Percentiles rank a stretch among this genome's conserved stretches.
phyloP scores from a whole-genome alignment of 2,329 filamentous ascomycete genomes.

The Scedosporium dehoogii region DNA sequence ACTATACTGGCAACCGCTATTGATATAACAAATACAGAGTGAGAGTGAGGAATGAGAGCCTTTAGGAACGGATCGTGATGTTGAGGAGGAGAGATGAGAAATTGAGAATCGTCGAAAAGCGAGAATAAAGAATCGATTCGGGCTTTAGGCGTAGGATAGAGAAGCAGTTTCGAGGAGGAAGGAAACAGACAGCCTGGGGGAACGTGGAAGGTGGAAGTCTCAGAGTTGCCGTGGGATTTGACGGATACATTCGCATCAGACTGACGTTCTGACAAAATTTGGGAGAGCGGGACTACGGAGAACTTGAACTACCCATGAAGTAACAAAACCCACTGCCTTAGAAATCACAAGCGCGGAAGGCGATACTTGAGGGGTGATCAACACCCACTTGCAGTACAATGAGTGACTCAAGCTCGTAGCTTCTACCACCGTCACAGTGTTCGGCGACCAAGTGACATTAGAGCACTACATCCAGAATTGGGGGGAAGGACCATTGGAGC shows the following conservation, averaged over 20 bases:
- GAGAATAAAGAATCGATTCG: not conserved
- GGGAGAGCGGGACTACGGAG: not conserved
- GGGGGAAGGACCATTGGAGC: not conserved
- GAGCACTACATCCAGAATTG: too few species aligned
- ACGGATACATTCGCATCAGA: not conserved
- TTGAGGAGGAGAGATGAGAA: not conserved
- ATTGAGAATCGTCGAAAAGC: not conserved
- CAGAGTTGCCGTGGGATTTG: not conserved
- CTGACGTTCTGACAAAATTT: slow-evolving; percentile 1
- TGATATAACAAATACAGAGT: not conserved
- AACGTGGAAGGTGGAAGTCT: not conserved
- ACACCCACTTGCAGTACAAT: too few species aligned
- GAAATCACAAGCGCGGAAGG: too few species aligned
- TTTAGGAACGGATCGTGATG: not conserved
- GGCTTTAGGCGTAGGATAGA: not conserved
- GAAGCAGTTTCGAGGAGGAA: not conserved
- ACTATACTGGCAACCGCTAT: not conserved
- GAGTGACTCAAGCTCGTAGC: too few species aligned
- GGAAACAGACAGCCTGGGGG: not conserved
- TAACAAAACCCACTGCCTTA: not conserved
- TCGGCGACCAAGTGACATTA: too few species aligned
- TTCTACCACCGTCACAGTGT: too few species aligned
- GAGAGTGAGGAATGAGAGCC: not conserved
- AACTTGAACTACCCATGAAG: not conserved
- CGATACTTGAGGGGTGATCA: too few species aligned